Evolutionary conservation across 2,329 filamentous ascomycete species (phyloP), one percentile per base, ranked within the genome.

Genomic region (Colletotrichum falcatum): DNA sequence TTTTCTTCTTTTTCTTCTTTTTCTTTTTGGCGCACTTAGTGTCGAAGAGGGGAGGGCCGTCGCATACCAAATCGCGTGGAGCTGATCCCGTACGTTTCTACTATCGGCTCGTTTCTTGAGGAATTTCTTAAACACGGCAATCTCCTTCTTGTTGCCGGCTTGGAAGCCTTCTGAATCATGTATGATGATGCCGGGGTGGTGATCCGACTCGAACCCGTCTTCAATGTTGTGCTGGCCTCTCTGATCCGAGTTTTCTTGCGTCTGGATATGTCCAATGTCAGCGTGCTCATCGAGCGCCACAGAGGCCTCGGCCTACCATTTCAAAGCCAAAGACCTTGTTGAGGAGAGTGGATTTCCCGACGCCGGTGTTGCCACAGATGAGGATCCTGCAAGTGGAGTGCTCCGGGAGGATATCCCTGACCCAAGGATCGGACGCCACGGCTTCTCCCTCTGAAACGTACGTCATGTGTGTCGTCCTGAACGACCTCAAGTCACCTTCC

Each of bases 131-230:
- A 77, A 66, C 4, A 74, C 72, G 14, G 74, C 56, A 1, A 77
- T 65, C 8, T 76, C 75, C 56, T 73, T 73, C 11, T 62, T 73
- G 14, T 75, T 72, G 2, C 75, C 76, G 2, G 74, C 74, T 56
- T 77, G 74, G 30, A 76, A 77, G 3, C 76, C 76, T 37, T 75
- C 69, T 16, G 76, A 77, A 53, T 77, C 76, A 28, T 77, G 76
- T 44, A 77, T 74, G 39, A 77, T 75, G 23, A 77, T 70, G 16
- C 76, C 76, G 4, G 75, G 76, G 20, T 74, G 64, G 16, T 71
- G 74, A 37, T 77, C 76, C 39, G 75, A 75, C 59, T 76, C 75
- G 16, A 77, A 77, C 4, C 73, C 76, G 28, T 77, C 73, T 20
- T 77, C 73, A 6, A 77, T 76, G 35, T 77, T 73, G 33, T 77